Base-by-base conservation (phyloP, 192 early-diverging fungal genomes). In the Ambispora gerdemannii region DNA sequence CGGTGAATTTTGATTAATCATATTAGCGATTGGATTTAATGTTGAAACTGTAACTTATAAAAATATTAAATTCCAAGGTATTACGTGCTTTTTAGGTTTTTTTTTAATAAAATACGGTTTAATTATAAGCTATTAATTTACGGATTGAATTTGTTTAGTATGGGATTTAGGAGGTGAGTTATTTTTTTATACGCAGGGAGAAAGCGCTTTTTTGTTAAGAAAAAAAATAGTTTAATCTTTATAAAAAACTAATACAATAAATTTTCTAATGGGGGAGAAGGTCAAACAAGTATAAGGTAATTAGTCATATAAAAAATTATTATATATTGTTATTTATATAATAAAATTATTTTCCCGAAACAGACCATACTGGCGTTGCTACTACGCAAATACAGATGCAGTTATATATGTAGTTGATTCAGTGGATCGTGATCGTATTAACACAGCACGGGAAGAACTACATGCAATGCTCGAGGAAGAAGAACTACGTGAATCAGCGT, bases 41-140 rank as follows among this genome's bases (percentile, higher is more conserved):
- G 93, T 96, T 25, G 96, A 96, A 75, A 96, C 96, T 10, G 91
- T 98, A 43, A 84, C 87, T 34, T 96, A 93, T 82, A 97, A 97
- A 69, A 98, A 98, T 82, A 91, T 98, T 77, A 96, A 95, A 79
- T 97, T 98, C 84, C 94, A 96, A 82, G 97, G 95, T 50, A 95
- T 17, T 47, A 4, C n/a, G 7, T 11, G 13, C 24, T 50, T 65
- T 27, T 20, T 10, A 60, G 11, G 31, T 65, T 30, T 66, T 59
- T 10, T 43, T 43, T 43, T 43, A 43, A 10, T 43, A 38, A 24
- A 2, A 22, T 62, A 62, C 36, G 19, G 2, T 62, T 64, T 30
- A 15, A 49, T 25, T 24, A 64, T 49, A 64, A 13, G n/a, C 19
- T 25, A 20, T n/a, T 64, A 11, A 28, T 27, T 3, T 24, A 47